A percentile compares a stretch with the other conserved stretches of the same genome.
These are phyloP conservation scores for Penicillium cosmopolitanum DNA, from an alignment of 495 filamentous ascomycete species.

Conservation along the genomic window DNA sequence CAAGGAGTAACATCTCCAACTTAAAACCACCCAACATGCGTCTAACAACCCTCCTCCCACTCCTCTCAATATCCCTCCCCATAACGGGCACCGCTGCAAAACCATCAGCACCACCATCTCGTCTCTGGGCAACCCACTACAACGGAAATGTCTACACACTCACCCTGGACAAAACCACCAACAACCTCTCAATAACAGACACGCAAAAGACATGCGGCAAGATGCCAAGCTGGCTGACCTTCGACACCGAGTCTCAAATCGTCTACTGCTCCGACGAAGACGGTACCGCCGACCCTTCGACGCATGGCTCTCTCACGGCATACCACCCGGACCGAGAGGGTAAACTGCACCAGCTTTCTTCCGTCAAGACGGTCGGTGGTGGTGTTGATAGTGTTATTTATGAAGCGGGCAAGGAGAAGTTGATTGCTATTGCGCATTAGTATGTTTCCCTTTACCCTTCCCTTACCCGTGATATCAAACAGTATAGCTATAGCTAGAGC, in stretches of 20 bases:
- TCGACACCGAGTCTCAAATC: conserved; percentile 52
- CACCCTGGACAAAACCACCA: conserved; percentile 35
- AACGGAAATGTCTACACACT: conserved; percentile 60
- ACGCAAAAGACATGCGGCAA: conserved; percentile 48
- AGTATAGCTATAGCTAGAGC: too few relatives aligned
- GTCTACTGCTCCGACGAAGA: conserved; percentile 69
- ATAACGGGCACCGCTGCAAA: not conserved
- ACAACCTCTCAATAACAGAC: conserved; percentile 42
- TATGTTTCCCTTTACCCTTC: conserved; percentile 24
- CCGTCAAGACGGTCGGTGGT: conserved; percentile 32
- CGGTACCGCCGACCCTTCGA: conserved; percentile 40
- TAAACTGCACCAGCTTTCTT: conserved; percentile 29
- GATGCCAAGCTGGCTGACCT: conserved; percentile 63
- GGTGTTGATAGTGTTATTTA: conserved; percentile 48
- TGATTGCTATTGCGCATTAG: conserved; percentile 52
- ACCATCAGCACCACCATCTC: conserved; percentile 6
- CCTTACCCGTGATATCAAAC: not conserved
- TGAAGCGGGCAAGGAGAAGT: conserved; percentile 31
- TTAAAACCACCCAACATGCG: not conserved
- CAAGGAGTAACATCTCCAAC: too few relatives aligned
- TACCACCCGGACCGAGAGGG: conserved; percentile 28
- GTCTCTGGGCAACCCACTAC: conserved; percentile 65
- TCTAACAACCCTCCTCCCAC: conserved; percentile 6
- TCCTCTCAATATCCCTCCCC: not conserved
- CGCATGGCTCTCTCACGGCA: conserved; percentile 36